Evolutionary conservation across 768 basidiomycete genomes (phyloP).

Genomic region (Leccinum fibrillosum): DNA sequence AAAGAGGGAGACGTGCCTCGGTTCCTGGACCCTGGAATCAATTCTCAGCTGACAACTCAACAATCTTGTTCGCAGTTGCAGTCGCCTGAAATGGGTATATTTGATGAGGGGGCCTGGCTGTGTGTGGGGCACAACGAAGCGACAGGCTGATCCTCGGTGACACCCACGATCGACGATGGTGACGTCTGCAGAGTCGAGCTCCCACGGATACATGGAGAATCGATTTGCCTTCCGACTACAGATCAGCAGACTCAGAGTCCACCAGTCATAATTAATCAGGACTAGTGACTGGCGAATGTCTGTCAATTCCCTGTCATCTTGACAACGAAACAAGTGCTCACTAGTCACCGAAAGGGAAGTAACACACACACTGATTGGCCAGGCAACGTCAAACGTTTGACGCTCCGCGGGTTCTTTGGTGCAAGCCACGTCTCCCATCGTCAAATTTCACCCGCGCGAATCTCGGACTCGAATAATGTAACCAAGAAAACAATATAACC

Average conservation of each 20-base stretch:
- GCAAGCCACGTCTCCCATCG: neutral
- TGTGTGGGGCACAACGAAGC: conserved; percentile 5
- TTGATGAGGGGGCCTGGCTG: neutral
- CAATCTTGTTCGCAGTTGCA: neutral
- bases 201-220: neutral
- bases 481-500: neutral
- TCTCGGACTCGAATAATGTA: neutral
- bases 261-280: neutral
- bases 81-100: neutral
- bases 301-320: neutral
- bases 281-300: neutral
- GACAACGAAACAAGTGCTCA: neutral
- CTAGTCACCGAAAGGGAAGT: neutral
- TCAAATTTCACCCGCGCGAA: neutral
- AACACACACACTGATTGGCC: neutral
- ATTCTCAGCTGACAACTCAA: neutral
- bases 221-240: neutral
- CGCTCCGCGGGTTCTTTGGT: neutral
- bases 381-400: neutral
- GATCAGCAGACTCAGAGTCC: neutral
- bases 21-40: conserved; percentile 9
- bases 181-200: neutral
- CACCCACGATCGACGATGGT: conserved; percentile 7
- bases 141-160: neutral
- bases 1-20: neutral